Base-by-base conservation (phyloP, 1,284 basidiomycete genomes). In the Malassezia dermatis region DNA sequence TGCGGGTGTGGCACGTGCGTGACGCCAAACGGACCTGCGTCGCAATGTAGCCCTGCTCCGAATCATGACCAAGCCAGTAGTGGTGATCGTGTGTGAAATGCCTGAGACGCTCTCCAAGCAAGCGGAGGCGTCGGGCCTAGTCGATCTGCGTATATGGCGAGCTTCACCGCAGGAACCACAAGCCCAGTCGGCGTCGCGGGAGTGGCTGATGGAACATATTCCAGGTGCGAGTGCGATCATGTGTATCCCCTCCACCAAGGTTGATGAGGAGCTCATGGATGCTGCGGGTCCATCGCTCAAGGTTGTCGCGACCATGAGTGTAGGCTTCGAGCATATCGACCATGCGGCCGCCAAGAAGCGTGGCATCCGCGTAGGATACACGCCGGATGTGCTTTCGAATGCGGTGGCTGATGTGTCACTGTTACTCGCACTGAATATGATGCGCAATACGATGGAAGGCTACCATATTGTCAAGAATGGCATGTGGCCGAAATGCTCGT, bases 381-480 rank as follows among this genome's bases (percentile, higher is more conserved):
- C 90, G 0, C 90, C 90, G 0, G 85, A 88, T 54, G 85, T 94
- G 3, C 80, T 94, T 19, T 89, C 86, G 11, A 85, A 87, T 66
- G 87, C 89, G 56, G 88, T 89, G 82, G 90, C 91, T 10, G 91
- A 95, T 73, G 75, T 88, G 10, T 82, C 84, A 0, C 79, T 93
- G 40, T 86, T 93, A 83, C 81, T 98, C 4, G 84, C 84, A 1
- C 80, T 98, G 28, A 94, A 93, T 88, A 87, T 89, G 0, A 82
- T 85, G 48, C 81, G 91, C 17, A 85, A 88, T 45, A 84, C 79
- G 1, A 83, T 31, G 77, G 83, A 56, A 61, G 82, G 82, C 0
- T 80, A 82, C 48, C 71, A 78, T 1, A 66, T 89, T 6, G 86
- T 90, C 8, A 79, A 84, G 61, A 76, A 79, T 8, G 86, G 86